Evolutionary conservation across 1,139 yeast species (phyloP), one percentile per base, ranked within the genome.

Genomic region (Debaryomyces coudertii): DNA sequence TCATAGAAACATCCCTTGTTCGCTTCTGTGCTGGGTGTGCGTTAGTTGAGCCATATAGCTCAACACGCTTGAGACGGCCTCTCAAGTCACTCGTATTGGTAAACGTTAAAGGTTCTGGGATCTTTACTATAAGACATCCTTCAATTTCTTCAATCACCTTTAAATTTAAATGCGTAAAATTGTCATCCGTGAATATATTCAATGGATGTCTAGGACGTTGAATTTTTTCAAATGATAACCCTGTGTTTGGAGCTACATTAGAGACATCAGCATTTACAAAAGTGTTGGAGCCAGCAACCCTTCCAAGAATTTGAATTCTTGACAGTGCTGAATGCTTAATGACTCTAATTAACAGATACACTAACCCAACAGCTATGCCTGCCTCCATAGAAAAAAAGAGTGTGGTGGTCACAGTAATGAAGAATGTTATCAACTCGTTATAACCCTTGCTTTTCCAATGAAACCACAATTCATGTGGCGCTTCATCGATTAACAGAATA

Each of bases 51-150:
- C 98, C 97, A 58, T 88, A 90, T 57, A 82, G 69, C 60, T 93
- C 98, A 18, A 93, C 77, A 45, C 98, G 71, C 47, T 82, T 78
- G 44, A 93, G 71, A 24, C 98, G 71, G 40, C 85, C 75, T 49
- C 87, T 82, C 53, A 93, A 71, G 60, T 92, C 97, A 49, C 86
- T 88, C 14, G 95, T 82, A 61, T 93, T 93, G 33, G 97, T 90
- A 64, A 93, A 93, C 1, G 96, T 90, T 47, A 93, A 70, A 1
- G 98, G 97, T 60, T 93, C 98, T 0, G 98, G 95, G 33, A 93
- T 83, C 55, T 86, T 89, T 28, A 92, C 87, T 39, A 92, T 86
- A 42, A 93, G 71, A 57, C 96, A 88, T 1, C 95, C 96, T 58
- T 88, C 93, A 39, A 89, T 76, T 52, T 89, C 92, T 58, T 88